phyloP scores from a whole-genome alignment of 495 filamentous ascomycete species.

The Penicillium steckii region DNA sequence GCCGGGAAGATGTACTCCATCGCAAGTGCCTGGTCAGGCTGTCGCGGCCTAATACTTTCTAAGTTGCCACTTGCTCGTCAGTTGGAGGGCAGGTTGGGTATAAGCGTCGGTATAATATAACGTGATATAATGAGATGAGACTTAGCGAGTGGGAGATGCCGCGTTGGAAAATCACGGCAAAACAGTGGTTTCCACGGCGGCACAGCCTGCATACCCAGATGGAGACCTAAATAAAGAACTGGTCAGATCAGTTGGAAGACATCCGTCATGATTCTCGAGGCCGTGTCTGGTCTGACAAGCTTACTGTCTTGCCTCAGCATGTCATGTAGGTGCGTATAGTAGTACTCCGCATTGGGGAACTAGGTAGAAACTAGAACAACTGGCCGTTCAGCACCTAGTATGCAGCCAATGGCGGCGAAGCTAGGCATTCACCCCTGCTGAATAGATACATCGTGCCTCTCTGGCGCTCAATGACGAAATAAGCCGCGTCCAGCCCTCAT shows the following conservation, averaged over 20 bases:
- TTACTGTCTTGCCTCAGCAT: no score
- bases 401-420: not conserved
- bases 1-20: not conserved
- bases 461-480: conserved; percentile 7
- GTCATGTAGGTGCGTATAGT: no score
- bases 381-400: not conserved
- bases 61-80: not conserved
- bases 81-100: not conserved
- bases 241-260: no score
- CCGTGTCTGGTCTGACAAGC: not conserved
- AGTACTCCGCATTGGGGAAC: not conserved
- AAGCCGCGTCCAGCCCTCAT: not conserved
- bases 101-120: not conserved
- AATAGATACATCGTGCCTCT: not conserved
- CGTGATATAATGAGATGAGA: not conserved
- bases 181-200: no score
- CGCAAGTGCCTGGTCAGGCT: not conserved
- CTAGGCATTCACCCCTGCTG: not conserved
- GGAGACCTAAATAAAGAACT: no score
- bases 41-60: not conserved
- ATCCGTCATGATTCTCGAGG: not conserved
- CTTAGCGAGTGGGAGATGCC: conserved; percentile 1
- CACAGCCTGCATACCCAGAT: no score
- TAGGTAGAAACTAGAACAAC: not conserved
- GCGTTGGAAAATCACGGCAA: not conserved